Conservation (phyloP, 164 flowering plant species). For the Stephania japonica region DNA sequence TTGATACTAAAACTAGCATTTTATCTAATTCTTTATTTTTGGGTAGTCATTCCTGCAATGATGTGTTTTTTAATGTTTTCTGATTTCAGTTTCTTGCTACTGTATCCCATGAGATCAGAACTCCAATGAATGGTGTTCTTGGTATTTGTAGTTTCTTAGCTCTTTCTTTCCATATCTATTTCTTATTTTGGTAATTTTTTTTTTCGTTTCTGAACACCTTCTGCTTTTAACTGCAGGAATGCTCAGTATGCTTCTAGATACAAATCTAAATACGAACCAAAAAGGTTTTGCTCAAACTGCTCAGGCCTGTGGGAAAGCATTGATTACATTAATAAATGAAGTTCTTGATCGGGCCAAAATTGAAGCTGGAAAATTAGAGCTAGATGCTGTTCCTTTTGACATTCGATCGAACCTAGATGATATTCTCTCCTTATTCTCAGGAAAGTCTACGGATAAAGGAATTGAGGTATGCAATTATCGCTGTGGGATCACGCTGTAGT, state of each 20-base stretch:
- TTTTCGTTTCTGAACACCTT: background rate
- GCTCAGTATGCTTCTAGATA: constrained; percentile 81
- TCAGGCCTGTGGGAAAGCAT: constrained; percentile 78
- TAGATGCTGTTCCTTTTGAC: constrained; percentile 74
- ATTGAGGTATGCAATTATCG: constrained; percentile 54
- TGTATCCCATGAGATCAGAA: constrained; percentile 94
- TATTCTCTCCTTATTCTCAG: constrained; percentile 82
- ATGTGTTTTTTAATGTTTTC: constrained; percentile 9
- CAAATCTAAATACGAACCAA: constrained; percentile 66
- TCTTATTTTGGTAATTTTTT: background rate
- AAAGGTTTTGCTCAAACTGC: constrained; percentile 87
- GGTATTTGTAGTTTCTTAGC: constrained; percentile 37
- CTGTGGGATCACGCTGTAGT: background rate
- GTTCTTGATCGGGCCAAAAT: constrained; percentile 95
- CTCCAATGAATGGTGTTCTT: constrained; percentile 96
- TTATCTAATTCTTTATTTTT: background rate
- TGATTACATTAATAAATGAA: constrained; percentile 79
- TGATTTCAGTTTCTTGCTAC: constrained; percentile 84
- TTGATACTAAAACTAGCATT: background rate
- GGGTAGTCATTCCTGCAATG: background rate
- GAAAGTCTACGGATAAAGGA: constrained; percentile 69
- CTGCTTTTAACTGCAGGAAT: constrained; percentile 47
- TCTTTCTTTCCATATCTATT: background rate
- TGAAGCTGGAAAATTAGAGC: constrained; percentile 86
- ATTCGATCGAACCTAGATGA: constrained; percentile 75